Evolutionary conservation across 2,329 filamentous ascomycete species (phyloP), one percentile per base, ranked within the genome.

Genomic region (Aspergillus pseudonomiae): DNA sequence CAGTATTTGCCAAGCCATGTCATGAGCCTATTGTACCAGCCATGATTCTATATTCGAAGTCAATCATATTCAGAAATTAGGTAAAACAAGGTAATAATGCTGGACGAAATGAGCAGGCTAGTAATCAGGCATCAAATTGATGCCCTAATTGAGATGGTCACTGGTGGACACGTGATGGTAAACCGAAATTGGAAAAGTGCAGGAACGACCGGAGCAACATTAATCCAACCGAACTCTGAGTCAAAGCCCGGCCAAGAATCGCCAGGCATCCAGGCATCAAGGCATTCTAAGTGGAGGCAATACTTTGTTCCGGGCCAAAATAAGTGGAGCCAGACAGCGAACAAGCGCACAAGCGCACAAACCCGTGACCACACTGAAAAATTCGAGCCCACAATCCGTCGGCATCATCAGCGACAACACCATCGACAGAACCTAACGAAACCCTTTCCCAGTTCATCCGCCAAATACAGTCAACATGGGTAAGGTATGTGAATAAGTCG

Each of bases 361-460:
- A 64, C 62, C 59, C 62, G 62, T 64, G 62, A 64, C 62, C 56
- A 43, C 48, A 52, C 28, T 54, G 59, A 61, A 64, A 64, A 64
- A 64, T 64, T 64, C 62, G 59, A 50, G 55, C 57, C 59, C 53
- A 57, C 53, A 57, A 52, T 34, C 57, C 59, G 53, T 56, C 36
- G 59, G 54, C 52, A 55, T 55, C 52, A 55, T 43, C 58, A 60
- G 48, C 62, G 59, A 58, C 54, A 59, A 62, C 62, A 56, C 50
- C 55, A 64, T 62, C 62, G 59, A 64, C 52, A 54, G 32, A 61
- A 39, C 54, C 57, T 50, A 36, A 32, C 48, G 48, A 52, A 32
- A 52, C 28, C 48, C 48, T 34, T 52, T 52, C 28, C 52, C 32
- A 32, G 52, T 55, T 32, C 52, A 55, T 52, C 43, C 45, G 45